Evolutionary conservation across 495 filamentous ascomycete species (phyloP), one percentile per base, ranked within the genome.

Genomic region (Niebla homalea): DNA sequence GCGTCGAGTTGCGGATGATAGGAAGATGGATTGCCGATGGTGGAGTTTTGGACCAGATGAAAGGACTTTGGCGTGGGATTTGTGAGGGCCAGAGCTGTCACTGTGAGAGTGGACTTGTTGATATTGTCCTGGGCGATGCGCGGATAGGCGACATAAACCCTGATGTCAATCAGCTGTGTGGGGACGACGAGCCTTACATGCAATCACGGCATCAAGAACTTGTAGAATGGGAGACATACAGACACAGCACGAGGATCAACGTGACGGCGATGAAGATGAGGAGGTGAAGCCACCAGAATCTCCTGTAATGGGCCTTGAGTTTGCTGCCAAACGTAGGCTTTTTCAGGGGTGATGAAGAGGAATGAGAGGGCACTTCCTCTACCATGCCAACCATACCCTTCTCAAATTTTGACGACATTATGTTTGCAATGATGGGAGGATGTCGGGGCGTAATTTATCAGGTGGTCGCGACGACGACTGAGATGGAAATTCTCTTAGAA

Each of bases 261-360:
- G 81, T 63, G 20, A 76, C 59, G 26, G 72, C 58, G 49, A 80
- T 61, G 56, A 86, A 65, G 23, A 71, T 58, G 51, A 85, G 71
- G 51, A 85, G 57, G 60, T 85, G 75, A 56, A 70, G 63, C 85
- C 84, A 89, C 85, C 85, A 89, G 56, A 77, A 87, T 55, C 69
- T 70, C 62, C 68, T 73, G 48, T 64, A 74, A 50, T 78, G 72
- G 14, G 66, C 64, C 29, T 54, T 67, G 19, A 70, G 47, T n/a
- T 66, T 60, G 22, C 60, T 32, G 7, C 62, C 61, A 44, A 69
- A 67, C 48, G 64, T 60, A 40, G 52, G 67, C 48, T 62, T 68
- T 50, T 16, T 15, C 12, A 19, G 20, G 19, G 48, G 20, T 15
- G 5, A 11, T 32, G 29, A 32, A 19, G 45, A 25, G 20, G 45